Conservation (phyloP, 2,329 filamentous ascomycete genomes). For the Arachnomyces sp. region DNA sequence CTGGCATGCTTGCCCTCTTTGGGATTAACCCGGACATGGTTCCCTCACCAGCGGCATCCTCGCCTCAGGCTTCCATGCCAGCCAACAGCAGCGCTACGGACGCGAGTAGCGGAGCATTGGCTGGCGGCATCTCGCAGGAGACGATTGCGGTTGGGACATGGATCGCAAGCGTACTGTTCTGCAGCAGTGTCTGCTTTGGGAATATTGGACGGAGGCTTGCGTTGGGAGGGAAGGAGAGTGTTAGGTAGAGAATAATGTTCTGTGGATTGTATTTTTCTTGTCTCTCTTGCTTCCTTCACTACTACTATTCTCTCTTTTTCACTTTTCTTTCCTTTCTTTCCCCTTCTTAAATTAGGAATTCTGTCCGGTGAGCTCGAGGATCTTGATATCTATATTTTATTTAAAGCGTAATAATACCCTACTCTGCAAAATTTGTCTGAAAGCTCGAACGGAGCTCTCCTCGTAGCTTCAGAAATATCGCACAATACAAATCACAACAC, state of each 20-base stretch:
- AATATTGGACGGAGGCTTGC: conserved; percentile 81
- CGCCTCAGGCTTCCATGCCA: conserved; percentile 24
- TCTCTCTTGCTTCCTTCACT: conserved; percentile 2
- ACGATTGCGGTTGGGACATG: conserved; percentile 64
- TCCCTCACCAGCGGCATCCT: conserved; percentile 53
- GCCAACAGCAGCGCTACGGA: conserved; percentile 17
- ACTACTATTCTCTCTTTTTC: background rate
- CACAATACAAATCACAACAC: too few species aligned
- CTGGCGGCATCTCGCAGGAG: conserved; percentile 39
- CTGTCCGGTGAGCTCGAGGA: too few species aligned
- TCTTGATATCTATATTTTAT: too few species aligned
- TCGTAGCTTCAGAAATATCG: too few species aligned
- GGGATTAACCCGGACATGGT: conserved; percentile 71
- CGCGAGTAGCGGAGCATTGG: conserved; percentile 13
- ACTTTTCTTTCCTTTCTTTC: too few species aligned
- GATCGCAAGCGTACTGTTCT: conserved; percentile 90
- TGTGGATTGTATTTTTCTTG: too few species aligned
- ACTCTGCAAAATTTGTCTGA: too few species aligned
- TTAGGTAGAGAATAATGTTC: conserved; percentile 14
- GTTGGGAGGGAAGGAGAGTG: conserved; percentile 27
- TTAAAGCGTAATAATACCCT: too few species aligned
- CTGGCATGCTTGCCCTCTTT: conserved; percentile 67
- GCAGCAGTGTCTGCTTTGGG: conserved; percentile 90
- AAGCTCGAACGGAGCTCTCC: too few species aligned
- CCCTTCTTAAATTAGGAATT: too few species aligned